Base-by-base conservation (phyloP, 495 filamentous ascomycete genomes). In the Podospora fimiseda region DNA sequence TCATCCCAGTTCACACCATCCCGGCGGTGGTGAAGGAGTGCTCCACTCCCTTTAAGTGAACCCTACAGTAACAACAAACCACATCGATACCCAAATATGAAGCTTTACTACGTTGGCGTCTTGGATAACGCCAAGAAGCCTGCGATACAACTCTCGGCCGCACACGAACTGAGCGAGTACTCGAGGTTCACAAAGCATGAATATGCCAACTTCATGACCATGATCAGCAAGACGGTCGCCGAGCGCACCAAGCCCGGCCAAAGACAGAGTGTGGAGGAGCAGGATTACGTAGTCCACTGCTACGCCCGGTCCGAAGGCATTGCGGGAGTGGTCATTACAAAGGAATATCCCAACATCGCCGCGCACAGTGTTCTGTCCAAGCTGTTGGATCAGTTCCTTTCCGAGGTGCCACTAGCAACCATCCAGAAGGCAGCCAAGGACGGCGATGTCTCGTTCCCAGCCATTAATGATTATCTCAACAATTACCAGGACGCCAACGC, bases 281-380 rank as follows among this genome's bases (percentile, higher is more conserved):
- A 91, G 80, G 85, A 83, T 57, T 87, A 87, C 73, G 85, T 83
- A 47, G 90, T 98, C 72, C 92, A 98, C 72, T 87, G 84, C 60
- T 96, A 95, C 70, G 86, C 81, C 33, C 88, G 90, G 40, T 83
- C 84, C 51, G 89, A 96, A 70, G 92, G 90, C 57, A 75, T 97
- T 57, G 83, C 84, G 54, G 90, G 86, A 50, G 84, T 96, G 63
- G 87, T 95, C 57, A 94, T 97, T 62, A 86, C 82, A 55, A 83
- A 89, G 56, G 87, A 94, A 60, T 98, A 98, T 71, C 90, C 90
- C 19, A 80, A 83, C 22, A 76, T 94, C 1, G 89, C 92, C 7
- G 94, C 93, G n/a, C 93, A 97, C 70, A 87, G 90, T 67, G 80
- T 98, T 33, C 84, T 98, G 43, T 86, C 84, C 55, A 95, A 97